Evolutionary conservation across 257 asterid species (phyloP).

Genomic region (Fraxinus excelsior): DNA sequence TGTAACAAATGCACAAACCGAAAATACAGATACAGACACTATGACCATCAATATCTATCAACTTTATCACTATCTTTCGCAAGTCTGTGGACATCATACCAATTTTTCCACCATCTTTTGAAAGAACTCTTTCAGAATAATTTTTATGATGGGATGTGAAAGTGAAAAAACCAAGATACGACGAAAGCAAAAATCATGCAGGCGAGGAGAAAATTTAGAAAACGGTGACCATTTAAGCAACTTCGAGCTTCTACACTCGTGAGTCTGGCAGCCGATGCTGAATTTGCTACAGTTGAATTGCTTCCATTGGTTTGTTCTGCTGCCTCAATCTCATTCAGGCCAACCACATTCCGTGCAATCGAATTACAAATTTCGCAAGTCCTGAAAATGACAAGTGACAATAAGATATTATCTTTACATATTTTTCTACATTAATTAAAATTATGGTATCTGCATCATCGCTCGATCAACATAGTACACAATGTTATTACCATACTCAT

Average conservation of each 20-base stretch:
- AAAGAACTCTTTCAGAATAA: not conserved
- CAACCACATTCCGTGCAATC: slow-evolving; percentile 67
- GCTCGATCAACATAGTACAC: slow-evolving; percentile 25
- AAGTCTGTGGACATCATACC: not conserved
- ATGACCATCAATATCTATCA: not conserved
- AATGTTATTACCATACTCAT: slow-evolving; percentile 9
- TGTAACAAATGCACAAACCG: too few relatives aligned
- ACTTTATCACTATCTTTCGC: not conserved
- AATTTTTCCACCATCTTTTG: not conserved
- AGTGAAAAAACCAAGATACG: slow-evolving; percentile 14
- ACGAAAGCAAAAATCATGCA: slow-evolving; percentile 10
- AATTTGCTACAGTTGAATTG: slow-evolving; percentile 22
- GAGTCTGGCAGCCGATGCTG: slow-evolving; percentile 25
- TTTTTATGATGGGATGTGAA: slow-evolving; percentile 11
- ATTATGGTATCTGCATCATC: slow-evolving; percentile 39
- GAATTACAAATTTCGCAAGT: slow-evolving; percentile 91
- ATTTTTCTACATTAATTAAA: slow-evolving; percentile 29
- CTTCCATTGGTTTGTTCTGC: slow-evolving; percentile 44
- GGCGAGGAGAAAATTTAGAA: slow-evolving; percentile 10
- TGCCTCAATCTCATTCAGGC: slow-evolving; percentile 55
- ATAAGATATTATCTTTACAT: slow-evolving; percentile 7
- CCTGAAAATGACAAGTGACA: slow-evolving; percentile 42
- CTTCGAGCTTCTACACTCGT: slow-evolving; percentile 39
- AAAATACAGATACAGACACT: not conserved
- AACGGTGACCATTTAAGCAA: slow-evolving; percentile 15